Percentiles rank a stretch among this genome's conserved stretches.
These are phyloP conservation scores for Yarrowia sp. DNA, from an alignment of 805 yeast species.

Conservation along the genomic window DNA sequence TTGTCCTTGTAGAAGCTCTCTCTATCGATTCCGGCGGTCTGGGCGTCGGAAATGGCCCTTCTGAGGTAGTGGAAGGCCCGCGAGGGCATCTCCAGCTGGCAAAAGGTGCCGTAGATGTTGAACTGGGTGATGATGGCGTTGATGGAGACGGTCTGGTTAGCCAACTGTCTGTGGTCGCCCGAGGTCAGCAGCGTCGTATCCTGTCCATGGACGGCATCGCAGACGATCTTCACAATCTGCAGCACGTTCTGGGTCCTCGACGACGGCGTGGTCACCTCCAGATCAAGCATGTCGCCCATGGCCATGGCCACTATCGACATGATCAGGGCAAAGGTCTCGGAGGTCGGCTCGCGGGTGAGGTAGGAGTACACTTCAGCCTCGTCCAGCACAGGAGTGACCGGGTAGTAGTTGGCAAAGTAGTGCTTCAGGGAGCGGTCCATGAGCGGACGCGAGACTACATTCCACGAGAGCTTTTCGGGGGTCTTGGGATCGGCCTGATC, in stretches of 20 bases:
- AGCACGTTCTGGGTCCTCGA: constrained; percentile 1
- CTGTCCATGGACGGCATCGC: not conserved
- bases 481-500: not conserved
- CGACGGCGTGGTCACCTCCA: not conserved
- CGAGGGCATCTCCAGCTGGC: constrained; percentile 18
- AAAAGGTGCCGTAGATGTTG: constrained; percentile 6
- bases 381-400: constrained; percentile 12
- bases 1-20: not conserved
- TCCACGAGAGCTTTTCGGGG: constrained; percentile 13
- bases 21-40: not conserved
- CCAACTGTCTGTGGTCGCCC: not conserved
- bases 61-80: not conserved
- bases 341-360: not conserved
- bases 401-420: constrained; percentile 11
- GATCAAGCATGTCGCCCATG: constrained; percentile 14
- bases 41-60: not conserved
- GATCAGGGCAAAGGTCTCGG: constrained; percentile 10
- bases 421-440: constrained; percentile 1
- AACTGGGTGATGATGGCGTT: not conserved
- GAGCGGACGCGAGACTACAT: not conserved
- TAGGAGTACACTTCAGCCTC: not conserved
- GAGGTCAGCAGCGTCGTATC: not conserved
- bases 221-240: not conserved
- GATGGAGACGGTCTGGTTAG: not conserved
- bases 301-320: constrained; percentile 19